These are phyloP conservation scores for Setaria italica DNA, from an alignment of 202 grass and related monocot genomes.

Conservation along the genomic window DNA sequence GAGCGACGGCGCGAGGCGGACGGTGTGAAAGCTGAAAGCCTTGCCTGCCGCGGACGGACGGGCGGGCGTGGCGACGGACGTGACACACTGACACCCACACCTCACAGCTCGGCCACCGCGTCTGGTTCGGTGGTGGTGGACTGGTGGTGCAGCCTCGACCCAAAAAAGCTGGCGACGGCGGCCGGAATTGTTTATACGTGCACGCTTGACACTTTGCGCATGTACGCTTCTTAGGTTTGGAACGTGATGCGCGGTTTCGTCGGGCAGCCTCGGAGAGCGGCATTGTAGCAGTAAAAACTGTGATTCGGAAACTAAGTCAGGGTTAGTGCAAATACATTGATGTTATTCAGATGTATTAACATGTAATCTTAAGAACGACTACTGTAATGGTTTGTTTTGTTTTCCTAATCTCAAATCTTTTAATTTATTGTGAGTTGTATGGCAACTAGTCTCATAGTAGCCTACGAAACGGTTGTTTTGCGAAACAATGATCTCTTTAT, in stretches of 20 bases:
- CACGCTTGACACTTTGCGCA: conserved; percentile 1
- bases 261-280: too few species aligned
- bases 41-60: background rate
- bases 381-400: too few species aligned
- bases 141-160: background rate
- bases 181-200: conserved; percentile 26
- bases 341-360: too few species aligned
- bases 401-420: too few species aligned
- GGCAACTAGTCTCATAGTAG: too few species aligned
- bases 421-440: too few species aligned
- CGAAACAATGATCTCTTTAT: too few species aligned
- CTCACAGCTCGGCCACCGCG: background rate
- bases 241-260: background rate
- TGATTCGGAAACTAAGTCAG: too few species aligned
- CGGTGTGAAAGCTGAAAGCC: background rate
- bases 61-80: background rate
- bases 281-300: background rate
- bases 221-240: background rate
- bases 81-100: conserved; percentile 16
- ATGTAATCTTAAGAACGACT: too few species aligned
- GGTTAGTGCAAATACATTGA: too few species aligned
- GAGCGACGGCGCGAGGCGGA: conserved; percentile 4
- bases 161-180: background rate
- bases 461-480: too few species aligned
- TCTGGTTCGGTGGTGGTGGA: background rate